A percentile compares a stretch with the other conserved stretches of the same genome.
Conservation (phyloP, 2,329 filamentous ascomycete genomes). For the Microsporum ferrugineum region DNA sequence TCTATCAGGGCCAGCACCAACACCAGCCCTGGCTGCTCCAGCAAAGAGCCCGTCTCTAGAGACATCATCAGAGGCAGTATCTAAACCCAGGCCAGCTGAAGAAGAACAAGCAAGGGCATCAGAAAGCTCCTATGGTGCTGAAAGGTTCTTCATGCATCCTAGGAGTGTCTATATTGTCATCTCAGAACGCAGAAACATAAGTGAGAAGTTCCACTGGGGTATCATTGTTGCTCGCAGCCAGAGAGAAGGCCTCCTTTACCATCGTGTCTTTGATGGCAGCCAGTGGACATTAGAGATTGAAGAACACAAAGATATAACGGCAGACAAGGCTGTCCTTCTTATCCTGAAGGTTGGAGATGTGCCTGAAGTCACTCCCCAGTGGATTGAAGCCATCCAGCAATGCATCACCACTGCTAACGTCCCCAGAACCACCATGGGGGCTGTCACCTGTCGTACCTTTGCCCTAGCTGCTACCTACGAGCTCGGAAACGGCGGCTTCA, state of each 20-base stretch:
- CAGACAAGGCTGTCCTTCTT: background rate
- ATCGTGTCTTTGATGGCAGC: background rate
- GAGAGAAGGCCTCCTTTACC: background rate
- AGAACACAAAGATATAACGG: background rate
- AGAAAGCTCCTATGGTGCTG: background rate
- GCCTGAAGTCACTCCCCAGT: background rate
- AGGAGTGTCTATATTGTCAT: background rate
- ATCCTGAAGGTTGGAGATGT: background rate
- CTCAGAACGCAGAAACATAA: background rate
- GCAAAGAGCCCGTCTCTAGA: background rate
- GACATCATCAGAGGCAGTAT: background rate
- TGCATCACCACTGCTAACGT: background rate
- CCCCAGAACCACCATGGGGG: background rate
- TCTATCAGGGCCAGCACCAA: background rate
- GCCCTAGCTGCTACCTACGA: background rate
- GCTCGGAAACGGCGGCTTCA: background rate
- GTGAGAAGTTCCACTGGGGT: constrained; percentile 1
- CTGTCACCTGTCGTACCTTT: background rate
- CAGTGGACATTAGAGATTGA: background rate
- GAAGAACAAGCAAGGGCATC: background rate
- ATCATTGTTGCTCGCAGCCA: background rate
- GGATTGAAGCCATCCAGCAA: background rate
- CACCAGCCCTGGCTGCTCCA: background rate
- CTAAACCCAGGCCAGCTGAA: background rate
- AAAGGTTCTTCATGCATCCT: background rate